Conservation (phyloP, 805 yeast species). For the Tetrapisispora arboricola region DNA sequence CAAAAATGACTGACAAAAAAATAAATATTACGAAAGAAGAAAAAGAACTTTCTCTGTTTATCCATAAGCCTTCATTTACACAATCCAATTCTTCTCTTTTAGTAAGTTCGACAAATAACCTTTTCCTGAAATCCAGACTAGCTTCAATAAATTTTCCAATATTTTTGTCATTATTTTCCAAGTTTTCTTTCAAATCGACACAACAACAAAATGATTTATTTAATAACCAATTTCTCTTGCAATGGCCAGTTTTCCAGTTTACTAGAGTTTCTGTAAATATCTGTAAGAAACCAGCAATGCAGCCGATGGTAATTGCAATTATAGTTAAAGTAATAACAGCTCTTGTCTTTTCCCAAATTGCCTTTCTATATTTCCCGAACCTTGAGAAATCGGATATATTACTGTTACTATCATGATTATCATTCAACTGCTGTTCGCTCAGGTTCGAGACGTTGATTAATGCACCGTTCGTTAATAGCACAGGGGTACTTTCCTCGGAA, state of each 20-base stretch:
- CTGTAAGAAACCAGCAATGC: constrained; percentile 72
- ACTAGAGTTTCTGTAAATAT: constrained; percentile 82
- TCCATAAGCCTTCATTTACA: constrained; percentile 45
- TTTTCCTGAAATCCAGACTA: not conserved
- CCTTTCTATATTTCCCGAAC: constrained; percentile 8
- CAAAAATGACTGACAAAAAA: constrained; percentile 47
- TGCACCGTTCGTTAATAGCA: constrained; percentile 18
- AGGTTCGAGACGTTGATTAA: not conserved
- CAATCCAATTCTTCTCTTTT: constrained; percentile 38
- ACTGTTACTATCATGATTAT: not conserved
- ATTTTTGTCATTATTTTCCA: constrained; percentile 11
- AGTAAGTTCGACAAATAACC: not conserved
- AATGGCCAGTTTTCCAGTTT: constrained; percentile 68
- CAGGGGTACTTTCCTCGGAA: constrained; percentile 42
- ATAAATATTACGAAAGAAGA: constrained; percentile 50
- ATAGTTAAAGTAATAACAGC: constrained; percentile 62
- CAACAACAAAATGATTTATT: constrained; percentile 77
- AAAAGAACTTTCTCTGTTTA: constrained; percentile 42
- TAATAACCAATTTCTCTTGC: constrained; percentile 57
- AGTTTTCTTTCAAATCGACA: constrained; percentile 36
- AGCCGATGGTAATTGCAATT: constrained; percentile 71
- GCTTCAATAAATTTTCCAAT: constrained; percentile 13
- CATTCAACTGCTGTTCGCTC: not conserved
- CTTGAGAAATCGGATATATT: constrained; percentile 1
- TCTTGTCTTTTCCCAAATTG: constrained; percentile 23